phyloP scores from a whole-genome alignment of 2,329 filamentous ascomycete species.

The Purpureocillium lavendulum region DNA sequence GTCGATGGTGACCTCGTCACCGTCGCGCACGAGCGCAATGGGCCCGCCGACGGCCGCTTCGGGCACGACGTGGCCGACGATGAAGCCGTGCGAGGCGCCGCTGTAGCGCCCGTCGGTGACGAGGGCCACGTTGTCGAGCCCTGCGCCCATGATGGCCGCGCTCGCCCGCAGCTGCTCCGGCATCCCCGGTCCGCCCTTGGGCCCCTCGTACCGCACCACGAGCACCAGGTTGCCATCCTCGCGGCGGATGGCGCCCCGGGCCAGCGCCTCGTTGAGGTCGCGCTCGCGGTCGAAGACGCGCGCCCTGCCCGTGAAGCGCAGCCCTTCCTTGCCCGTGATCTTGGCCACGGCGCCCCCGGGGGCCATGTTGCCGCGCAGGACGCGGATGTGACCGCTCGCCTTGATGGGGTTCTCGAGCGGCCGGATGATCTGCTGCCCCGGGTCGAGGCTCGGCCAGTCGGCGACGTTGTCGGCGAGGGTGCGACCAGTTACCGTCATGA shows the following conservation, averaged over 20 bases:
- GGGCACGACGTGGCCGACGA: conserved; percentile 86
- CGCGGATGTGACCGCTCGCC: conserved; percentile 75
- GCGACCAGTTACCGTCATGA: conserved; percentile 76
- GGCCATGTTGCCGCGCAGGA: conserved; percentile 79
- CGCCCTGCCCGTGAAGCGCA: conserved; percentile 71
- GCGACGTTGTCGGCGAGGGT: conserved; percentile 76
- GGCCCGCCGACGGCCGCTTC: conserved; percentile 86
- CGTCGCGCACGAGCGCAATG: conserved; percentile 72
- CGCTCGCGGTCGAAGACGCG: conserved; percentile 82
- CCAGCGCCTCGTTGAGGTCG: conserved; percentile 68
- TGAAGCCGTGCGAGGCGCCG: conserved; percentile 84
- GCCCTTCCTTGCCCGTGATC: conserved; percentile 91
- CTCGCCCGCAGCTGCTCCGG: conserved; percentile 86
- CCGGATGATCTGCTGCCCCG: conserved; percentile 81
- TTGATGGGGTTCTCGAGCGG: conserved; percentile 69
- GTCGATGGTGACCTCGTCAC: conserved; percentile 80
- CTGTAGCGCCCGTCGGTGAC: conserved; percentile 89
- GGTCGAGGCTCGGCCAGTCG: conserved; percentile 66
- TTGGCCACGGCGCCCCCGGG: conserved; percentile 88
- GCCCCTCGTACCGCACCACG: conserved; percentile 88
- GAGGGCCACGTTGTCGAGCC: conserved; percentile 76
- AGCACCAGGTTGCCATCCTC: conserved; percentile 72
- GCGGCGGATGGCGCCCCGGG: conserved; percentile 48
- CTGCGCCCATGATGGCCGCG: conserved; percentile 88
- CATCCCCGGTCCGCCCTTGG: conserved; percentile 91